Evolutionary conservation across 257 asterid genomes (phyloP).

Genomic region (Solanum neorickii): DNA sequence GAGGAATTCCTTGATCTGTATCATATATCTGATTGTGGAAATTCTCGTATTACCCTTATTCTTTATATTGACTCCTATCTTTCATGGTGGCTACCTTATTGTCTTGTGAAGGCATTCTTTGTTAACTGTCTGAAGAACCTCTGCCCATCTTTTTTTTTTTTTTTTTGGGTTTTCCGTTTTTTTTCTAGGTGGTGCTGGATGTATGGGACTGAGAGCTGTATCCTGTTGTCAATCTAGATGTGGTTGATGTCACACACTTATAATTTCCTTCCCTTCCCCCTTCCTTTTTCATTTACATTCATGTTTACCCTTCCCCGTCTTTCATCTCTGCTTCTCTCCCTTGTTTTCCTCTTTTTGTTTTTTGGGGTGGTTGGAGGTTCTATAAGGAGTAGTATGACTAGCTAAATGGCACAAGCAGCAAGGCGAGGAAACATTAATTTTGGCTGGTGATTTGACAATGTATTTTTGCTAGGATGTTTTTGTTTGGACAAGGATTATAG

Average conservation of each 20-base stretch:
- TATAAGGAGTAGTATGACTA: not conserved
- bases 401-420: not conserved
- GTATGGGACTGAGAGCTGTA: not conserved
- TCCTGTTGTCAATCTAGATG: not conserved
- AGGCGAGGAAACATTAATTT: not conserved
- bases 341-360: not conserved
- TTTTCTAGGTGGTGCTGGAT: constrained; percentile 4
- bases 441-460: not conserved
- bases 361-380: not conserved
- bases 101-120: not conserved
- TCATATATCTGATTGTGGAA: not conserved
- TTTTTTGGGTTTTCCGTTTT: not conserved
- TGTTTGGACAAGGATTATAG: not conserved
- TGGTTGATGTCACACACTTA: not conserved
- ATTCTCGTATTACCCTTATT: not conserved
- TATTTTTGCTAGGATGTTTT: not conserved
- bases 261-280: not conserved
- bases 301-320: not conserved
- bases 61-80: not conserved
- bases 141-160: not conserved
- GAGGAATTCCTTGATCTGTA: not conserved
- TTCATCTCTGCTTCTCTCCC: not conserved
- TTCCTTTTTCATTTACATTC: not conserved
- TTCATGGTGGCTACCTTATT: not conserved
- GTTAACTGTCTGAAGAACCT: not conserved